These are phyloP conservation scores for Ambrosia trifida DNA, from an alignment of 129 eudicot species.

Conservation along the genomic window DNA sequence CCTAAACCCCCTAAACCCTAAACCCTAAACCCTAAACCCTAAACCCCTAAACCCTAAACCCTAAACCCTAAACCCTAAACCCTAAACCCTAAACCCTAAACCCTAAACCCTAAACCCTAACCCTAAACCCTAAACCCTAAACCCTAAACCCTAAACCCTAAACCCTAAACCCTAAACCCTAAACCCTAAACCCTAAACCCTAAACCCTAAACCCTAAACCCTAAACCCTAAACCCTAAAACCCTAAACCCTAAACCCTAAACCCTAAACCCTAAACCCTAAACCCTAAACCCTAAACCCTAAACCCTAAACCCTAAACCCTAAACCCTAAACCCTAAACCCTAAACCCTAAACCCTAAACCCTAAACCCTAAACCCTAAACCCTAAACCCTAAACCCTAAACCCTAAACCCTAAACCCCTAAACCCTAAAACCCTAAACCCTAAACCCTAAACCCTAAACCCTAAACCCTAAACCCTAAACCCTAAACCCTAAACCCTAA, in stretches of 20 bases:
- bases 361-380: not conserved
- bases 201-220: not conserved
- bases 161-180: not conserved
- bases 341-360: not conserved
- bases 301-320: constrained; percentile 7
- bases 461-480: constrained; percentile 5
- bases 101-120: no score
- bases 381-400: constrained; percentile 13
- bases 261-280: no score
- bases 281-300: no score
- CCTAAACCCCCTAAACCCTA: not conserved
- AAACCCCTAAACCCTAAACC: constrained; percentile 9
- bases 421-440: constrained; percentile 6
- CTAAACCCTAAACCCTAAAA: constrained; percentile 1
- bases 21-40: constrained; percentile 15
- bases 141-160: not conserved
- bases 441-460: constrained; percentile 11
- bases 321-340: not conserved
- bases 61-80: constrained; percentile 4
- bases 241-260: no score
- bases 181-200: not conserved
- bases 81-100: not conserved
- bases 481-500: constrained; percentile 10
- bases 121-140: not conserved
- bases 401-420: constrained; percentile 9